Conservation (phyloP, 352 stramenopile genomes). For the Phytophthora meadii region DNA sequence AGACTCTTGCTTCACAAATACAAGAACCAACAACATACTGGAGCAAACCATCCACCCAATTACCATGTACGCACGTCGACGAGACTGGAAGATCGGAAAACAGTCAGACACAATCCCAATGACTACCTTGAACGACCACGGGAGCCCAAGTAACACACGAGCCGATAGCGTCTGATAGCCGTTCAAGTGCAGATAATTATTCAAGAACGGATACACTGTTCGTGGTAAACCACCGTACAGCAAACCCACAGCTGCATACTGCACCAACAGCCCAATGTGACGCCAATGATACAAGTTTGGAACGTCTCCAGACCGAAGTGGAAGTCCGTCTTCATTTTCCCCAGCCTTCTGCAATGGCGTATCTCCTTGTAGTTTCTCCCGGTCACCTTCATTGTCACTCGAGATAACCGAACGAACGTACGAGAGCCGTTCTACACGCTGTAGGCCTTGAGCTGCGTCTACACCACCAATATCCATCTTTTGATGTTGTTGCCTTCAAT, state of each 20-base stretch:
- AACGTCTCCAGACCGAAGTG: slow-evolving; percentile 50
- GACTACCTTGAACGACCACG: slow-evolving; percentile 75
- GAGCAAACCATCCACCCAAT: slow-evolving; percentile 66
- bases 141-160: slow-evolving; percentile 59
- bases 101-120: slow-evolving; percentile 71
- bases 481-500: no score
- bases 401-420: slow-evolving; percentile 20
- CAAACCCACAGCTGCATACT: slow-evolving; percentile 74
- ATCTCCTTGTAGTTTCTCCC: slow-evolving; percentile 3
- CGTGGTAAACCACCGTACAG: slow-evolving; percentile 63
- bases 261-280: slow-evolving; percentile 66
- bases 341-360: slow-evolving; percentile 20
- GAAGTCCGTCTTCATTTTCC: slow-evolving; percentile 19
- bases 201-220: slow-evolving; percentile 78
- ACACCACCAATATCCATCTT: slow-evolving; percentile 18
- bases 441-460: slow-evolving; percentile 20
- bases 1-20: slow-evolving; percentile 43
- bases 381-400: slow-evolving; percentile 2
- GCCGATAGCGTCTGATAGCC: slow-evolving; percentile 72
- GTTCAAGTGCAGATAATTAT: slow-evolving; percentile 78
- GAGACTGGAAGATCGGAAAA: slow-evolving; percentile 66
- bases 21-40: slow-evolving; percentile 57
- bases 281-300: slow-evolving; percentile 60
- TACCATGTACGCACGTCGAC: slow-evolving; percentile 76
- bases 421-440: slow-evolving; percentile 33